Evolutionary conservation across 2,329 filamentous ascomycete species (phyloP), one percentile per base, ranked within the genome.

Genomic region (Fusarium stilboides): DNA sequence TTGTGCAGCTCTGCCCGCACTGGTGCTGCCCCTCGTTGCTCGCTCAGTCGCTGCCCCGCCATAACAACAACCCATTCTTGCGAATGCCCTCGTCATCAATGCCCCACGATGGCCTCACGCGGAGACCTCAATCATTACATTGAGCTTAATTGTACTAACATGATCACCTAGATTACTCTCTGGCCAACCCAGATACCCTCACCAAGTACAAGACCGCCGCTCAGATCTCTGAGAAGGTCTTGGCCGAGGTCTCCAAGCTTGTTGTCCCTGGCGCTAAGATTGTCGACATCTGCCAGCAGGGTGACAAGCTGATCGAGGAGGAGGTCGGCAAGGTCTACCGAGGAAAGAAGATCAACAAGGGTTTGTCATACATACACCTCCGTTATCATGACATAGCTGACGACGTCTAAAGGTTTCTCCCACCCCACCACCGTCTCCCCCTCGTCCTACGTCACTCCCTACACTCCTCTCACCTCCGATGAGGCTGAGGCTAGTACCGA

Each of bases 191-290:
- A 67, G 93, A 97, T 81, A 98, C 94, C 77, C 88, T 99, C 76
- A 98, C 96, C 84, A 99, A 98, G 88, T 98, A 98, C 89, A 98
- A 97, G 91, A 94, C 92, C 72, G 96, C 96, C 60, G 95, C 93
- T 69, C 88, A 92, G 80, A 98, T 99, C 83, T 96, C 95, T 52
- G 93, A 98, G 82, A 97, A 95, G 86, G 95, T 97, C 74, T 89
- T 99, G 74, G 93, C 94, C 76, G 91, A 92, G 75, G 95, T 99
- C 72, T 85, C 87, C 63, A 85, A 88, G 80, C 85, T 91, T 69
- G 89, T 93, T 79, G 87, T 92, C 65, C 92, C 95, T 69, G 95
- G 94, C 75, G 92, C 91, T 82, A 98, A 97, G 87, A 94, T 98
- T 77, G 88, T 98, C 75, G 91, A 94, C 76, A 89, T 99, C 82